Percentiles rank a stretch among this genome's conserved stretches.
phyloP scores from a whole-genome alignment of 225 moss, liverwort and hornwort genomes.

The Pseudoscleropodium purum region DNA sequence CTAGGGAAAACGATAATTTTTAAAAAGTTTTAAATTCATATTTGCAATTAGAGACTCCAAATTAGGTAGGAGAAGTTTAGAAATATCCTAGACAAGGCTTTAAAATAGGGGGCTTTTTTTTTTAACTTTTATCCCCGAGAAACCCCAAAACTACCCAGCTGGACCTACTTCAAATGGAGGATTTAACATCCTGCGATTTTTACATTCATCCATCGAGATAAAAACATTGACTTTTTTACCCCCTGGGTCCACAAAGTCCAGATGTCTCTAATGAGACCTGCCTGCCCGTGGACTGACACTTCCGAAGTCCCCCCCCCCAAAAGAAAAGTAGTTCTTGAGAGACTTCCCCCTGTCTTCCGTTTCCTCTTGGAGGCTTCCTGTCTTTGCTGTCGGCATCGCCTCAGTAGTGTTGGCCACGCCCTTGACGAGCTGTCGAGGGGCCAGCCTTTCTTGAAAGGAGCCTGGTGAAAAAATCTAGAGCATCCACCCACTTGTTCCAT shows the following conservation, averaged over 20 bases:
- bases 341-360: background rate
- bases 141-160: too few relatives aligned
- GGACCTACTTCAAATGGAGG: too few relatives aligned
- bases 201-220: too few relatives aligned
- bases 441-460: too few relatives aligned
- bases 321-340: background rate
- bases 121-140: too few relatives aligned
- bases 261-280: background rate
- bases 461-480: background rate
- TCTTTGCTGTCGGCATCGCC: background rate
- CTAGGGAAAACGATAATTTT: too few relatives aligned
- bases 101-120: too few relatives aligned
- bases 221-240: background rate
- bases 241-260: background rate
- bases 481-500: background rate
- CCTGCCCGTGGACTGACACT: background rate
- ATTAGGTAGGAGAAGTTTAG: too few relatives aligned
- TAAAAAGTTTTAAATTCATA: too few relatives aligned
- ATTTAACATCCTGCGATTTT: too few relatives aligned
- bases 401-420: background rate
- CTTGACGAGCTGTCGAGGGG: background rate
- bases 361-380: background rate
- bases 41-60: too few relatives aligned
- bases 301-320: background rate
- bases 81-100: too few relatives aligned